A percentile compares a stretch with the other conserved stretches of the same genome.
Conservation (phyloP, 1,284 basidiomycete genomes). For the Entoloma clypeatum region DNA sequence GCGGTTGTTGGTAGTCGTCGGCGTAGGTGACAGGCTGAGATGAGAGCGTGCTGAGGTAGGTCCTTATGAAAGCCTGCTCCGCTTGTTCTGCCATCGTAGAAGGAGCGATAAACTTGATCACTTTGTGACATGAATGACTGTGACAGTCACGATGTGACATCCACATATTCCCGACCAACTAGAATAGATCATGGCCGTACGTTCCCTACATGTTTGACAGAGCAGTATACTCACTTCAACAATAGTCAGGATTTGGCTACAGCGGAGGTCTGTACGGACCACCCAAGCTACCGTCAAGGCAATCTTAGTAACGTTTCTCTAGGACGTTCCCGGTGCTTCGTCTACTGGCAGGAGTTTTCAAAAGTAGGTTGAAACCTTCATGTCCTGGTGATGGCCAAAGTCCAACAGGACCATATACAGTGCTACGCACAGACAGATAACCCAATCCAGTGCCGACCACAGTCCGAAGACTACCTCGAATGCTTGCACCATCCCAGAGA, state of each 20-base stretch:
- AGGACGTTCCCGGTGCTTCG: conserved; percentile 89
- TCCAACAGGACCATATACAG: conserved; percentile 34
- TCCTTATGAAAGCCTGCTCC: conserved; percentile 73
- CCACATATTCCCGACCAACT: conserved; percentile 12
- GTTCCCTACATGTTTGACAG: conserved; percentile 15
- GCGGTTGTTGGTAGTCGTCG: conserved; percentile 76
- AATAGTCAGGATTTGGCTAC: conserved; percentile 41
- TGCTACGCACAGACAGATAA: conserved; percentile 86
- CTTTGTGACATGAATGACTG: background rate
- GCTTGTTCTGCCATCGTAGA: conserved; percentile 40
- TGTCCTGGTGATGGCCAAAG: background rate
- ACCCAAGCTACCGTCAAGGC: background rate
- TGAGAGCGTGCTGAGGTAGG: conserved; percentile 65
- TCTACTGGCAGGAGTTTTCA: conserved; percentile 90
- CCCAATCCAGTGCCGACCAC: conserved; percentile 69
- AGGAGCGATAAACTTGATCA: background rate
- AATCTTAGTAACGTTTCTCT: conserved; percentile 3
- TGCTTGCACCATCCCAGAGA: conserved; percentile 92
- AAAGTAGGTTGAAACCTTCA: conserved; percentile 45
- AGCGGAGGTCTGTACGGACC: conserved; percentile 30
- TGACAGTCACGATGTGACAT: conserved; percentile 10
- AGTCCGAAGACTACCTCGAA: conserved; percentile 89
- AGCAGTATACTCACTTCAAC: conserved; percentile 5
- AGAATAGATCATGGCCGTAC: conserved; percentile 34
- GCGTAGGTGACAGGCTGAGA: conserved; percentile 66